Conservation (phyloP, 306 rosid genomes). For the Fragaria iinumae region DNA sequence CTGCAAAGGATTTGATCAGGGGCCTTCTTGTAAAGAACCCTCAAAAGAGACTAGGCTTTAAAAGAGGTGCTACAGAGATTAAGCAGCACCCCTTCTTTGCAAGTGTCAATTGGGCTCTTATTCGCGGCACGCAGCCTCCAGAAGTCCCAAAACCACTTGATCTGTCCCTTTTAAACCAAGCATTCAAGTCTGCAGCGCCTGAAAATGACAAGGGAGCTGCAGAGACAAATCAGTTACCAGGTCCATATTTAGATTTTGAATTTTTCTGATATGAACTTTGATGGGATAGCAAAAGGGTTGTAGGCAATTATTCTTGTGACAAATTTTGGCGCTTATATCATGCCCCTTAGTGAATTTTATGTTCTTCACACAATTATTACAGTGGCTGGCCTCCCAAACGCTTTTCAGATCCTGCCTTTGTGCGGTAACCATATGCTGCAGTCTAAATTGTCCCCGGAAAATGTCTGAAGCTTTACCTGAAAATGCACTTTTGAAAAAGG, state of each 20-base stretch:
- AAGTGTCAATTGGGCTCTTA: conserved; percentile 59
- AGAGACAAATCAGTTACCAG: conserved; percentile 43
- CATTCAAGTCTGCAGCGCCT: conserved; percentile 31
- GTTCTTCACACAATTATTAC: conserved; percentile 13
- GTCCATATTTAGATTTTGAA: conserved; percentile 61
- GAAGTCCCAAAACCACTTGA: conserved; percentile 56
- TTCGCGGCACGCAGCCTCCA: conserved; percentile 51
- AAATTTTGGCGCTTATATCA: conserved; percentile 28
- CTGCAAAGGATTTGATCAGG: conserved; percentile 53
- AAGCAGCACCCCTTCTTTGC: conserved; percentile 61
- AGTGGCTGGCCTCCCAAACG: neutral
- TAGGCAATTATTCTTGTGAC: conserved; percentile 16
- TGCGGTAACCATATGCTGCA: conserved; percentile 22
- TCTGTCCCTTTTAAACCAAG: conserved; percentile 28
- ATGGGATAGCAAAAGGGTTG: neutral
- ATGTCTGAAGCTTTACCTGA: conserved; percentile 25
- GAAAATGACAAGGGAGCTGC: conserved; percentile 33
- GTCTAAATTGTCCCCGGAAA: conserved; percentile 23
- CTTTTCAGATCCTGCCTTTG: conserved; percentile 34
- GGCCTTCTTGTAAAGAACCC: conserved; percentile 57
- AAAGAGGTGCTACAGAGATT: conserved; percentile 56
- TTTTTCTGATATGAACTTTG: conserved; percentile 40
- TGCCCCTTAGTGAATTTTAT: conserved; percentile 28
- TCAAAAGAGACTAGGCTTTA: conserved; percentile 50
- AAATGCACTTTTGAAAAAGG: conserved; percentile 38